Conservation (phyloP, 169 alveolate genomes). For the Babesia bigemina region DNA sequence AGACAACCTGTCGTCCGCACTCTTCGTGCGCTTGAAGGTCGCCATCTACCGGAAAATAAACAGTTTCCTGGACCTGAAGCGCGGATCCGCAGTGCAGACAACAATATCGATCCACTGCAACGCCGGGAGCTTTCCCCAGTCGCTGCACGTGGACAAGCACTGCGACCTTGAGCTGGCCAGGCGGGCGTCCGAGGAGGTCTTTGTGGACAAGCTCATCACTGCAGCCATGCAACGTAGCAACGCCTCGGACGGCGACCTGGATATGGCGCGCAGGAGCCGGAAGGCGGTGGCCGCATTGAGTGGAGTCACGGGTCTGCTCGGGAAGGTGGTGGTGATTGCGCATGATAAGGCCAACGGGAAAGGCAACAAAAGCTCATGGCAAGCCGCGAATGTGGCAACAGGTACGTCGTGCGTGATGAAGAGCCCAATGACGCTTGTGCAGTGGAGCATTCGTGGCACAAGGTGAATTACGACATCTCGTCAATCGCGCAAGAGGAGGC, state of each 20-base stretch:
- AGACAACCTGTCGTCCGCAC: constrained; percentile 39
- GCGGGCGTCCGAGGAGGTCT: constrained; percentile 49
- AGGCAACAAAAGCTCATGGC: not conserved
- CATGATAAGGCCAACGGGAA: not conserved
- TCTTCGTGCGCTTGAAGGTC: constrained; percentile 51
- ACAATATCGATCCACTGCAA: constrained; percentile 52
- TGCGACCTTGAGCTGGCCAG: constrained; percentile 31
- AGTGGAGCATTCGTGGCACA: constrained; percentile 45
- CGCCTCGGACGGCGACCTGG: not conserved
- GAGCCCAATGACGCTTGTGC: not conserved
- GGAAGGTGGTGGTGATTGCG: constrained; percentile 24
- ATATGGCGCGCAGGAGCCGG: constrained; percentile 6
- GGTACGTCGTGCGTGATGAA: not conserved
- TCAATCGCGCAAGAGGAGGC: constrained; percentile 18
- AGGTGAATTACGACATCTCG: constrained; percentile 27
- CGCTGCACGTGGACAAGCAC: constrained; percentile 9
- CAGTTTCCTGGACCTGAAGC: constrained; percentile 4
- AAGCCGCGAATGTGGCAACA: not conserved
- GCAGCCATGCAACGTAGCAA: not conserved
- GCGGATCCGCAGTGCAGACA: not conserved
- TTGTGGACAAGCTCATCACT: constrained; percentile 23
- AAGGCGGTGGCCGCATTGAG: not conserved
- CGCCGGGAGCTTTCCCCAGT: constrained; percentile 40
- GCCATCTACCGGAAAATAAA: constrained; percentile 41
- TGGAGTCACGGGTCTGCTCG: constrained; percentile 34